Evolutionary conservation across 306 rosid genomes (phyloP).

Genomic region (Gynostemma pentaphyllum): DNA sequence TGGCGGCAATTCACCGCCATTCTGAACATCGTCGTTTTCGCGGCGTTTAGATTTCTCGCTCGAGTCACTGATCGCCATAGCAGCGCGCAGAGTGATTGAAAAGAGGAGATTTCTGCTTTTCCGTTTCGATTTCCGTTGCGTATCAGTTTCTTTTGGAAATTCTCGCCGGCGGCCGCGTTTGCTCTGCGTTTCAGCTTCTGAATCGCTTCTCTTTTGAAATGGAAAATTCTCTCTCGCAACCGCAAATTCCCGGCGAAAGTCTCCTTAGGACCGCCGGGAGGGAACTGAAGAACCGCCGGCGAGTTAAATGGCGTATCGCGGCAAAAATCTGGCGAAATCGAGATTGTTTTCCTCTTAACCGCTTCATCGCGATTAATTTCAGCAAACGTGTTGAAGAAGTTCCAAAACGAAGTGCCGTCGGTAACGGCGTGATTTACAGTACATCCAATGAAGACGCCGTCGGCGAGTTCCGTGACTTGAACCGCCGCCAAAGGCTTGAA

Average conservation of each 20-base stretch:
- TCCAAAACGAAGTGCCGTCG: conserved; percentile 88
- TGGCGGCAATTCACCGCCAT: conserved; percentile 96
- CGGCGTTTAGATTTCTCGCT: conserved; percentile 32
- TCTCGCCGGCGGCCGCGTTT: conserved; percentile 17
- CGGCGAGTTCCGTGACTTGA: conserved; percentile 69
- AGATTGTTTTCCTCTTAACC: conserved; percentile 20
- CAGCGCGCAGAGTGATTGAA: conserved; percentile 75
- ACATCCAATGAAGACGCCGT: conserved; percentile 58
- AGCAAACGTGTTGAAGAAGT: conserved; percentile 83
- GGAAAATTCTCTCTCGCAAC: conserved; percentile 59
- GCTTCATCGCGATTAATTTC: conserved; percentile 32
- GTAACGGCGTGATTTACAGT: conserved; percentile 62
- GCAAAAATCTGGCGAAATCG: conserved; percentile 35
- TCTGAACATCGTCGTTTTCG: conserved; percentile 63
- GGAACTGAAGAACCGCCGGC: conserved; percentile 36
- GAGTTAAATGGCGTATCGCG: conserved; percentile 57
- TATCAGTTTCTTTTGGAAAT: conserved; percentile 29
- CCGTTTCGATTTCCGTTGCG: conserved; percentile 15
- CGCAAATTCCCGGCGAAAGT: conserved; percentile 42
- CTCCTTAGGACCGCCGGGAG: conserved; percentile 52
- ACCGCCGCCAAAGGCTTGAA: conserved; percentile 49
- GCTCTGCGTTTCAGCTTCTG: conserved; percentile 31
- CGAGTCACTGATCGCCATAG: conserved; percentile 85
- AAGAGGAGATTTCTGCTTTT: conserved; percentile 49
- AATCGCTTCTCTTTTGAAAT: conserved; percentile 39